Evolutionary conservation across 371 early-diverging fungal genomes (phyloP).

Genomic region (Synchytrium microbalum): DNA sequence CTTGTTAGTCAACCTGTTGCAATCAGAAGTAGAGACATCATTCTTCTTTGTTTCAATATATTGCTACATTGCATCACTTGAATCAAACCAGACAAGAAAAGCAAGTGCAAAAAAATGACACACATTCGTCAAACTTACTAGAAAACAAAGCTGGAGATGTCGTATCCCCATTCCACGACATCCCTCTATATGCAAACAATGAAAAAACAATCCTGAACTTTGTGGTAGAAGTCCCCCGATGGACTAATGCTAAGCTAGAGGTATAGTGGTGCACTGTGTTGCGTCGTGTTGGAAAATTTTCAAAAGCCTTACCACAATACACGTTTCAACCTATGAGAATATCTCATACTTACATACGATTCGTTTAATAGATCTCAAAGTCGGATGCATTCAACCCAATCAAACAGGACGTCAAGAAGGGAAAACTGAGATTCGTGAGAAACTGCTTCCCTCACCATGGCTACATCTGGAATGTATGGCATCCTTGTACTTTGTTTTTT

Average conservation of each 20-base stretch:
- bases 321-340: neutral
- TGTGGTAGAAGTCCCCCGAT: slow-evolving; percentile 98
- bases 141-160: slow-evolving; percentile 44
- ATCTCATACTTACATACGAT: slow-evolving; percentile 4
- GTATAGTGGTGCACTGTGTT: slow-evolving; percentile 35
- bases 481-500: neutral
- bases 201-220: slow-evolving; percentile 86
- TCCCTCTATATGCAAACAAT: slow-evolving; percentile 85
- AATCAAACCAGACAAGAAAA: too few relatives aligned
- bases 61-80: too few relatives aligned
- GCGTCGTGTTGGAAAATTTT: too few relatives aligned
- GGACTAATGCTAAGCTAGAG: slow-evolving; percentile 99
- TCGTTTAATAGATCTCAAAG: slow-evolving; percentile 66
- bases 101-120: too few relatives aligned
- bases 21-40: too few relatives aligned
- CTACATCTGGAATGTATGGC: slow-evolving; percentile 92
- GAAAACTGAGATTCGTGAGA: slow-evolving; percentile 94
- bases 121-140: slow-evolving; percentile 10
- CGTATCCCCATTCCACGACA: slow-evolving; percentile 98
- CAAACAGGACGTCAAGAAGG: slow-evolving; percentile 98
- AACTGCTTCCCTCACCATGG: slow-evolving; percentile 99
- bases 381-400: slow-evolving; percentile 95
- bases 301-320: too few relatives aligned
- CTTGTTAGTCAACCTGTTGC: too few relatives aligned
- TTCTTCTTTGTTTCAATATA: too few relatives aligned